phyloP scores from a whole-genome alignment of 768 basidiomycete genomes.

The Tylopilus subfusipes region DNA sequence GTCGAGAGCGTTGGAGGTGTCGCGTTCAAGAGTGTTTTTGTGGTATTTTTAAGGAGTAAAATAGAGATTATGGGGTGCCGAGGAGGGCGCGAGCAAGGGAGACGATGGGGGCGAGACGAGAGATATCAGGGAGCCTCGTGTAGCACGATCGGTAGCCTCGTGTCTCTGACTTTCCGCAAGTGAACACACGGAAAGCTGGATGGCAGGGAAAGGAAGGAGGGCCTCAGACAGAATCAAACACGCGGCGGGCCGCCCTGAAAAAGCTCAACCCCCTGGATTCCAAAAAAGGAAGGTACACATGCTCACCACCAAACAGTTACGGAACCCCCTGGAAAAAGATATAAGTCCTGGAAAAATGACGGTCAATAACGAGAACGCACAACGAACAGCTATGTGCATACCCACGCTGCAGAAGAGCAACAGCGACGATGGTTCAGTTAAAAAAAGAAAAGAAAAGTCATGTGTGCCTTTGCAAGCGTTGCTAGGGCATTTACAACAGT shows the following conservation, averaged over 20 bases:
- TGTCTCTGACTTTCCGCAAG: conserved; percentile 44
- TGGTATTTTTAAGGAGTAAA: conserved; percentile 14
- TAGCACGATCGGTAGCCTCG: conserved; percentile 43
- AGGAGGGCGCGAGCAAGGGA: conserved; percentile 20
- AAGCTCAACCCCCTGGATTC: conserved; percentile 29
- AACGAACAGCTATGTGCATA: conserved; percentile 6
- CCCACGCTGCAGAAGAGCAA: conserved; percentile 10
- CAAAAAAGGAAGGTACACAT: conserved; percentile 29
- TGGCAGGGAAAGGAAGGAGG: conserved; percentile 19
- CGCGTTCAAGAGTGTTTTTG: conserved; percentile 31
- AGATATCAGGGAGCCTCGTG: conserved; percentile 45
- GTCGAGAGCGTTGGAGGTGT: conserved; percentile 26
- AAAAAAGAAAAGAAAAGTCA: not conserved
- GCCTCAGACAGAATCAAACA: conserved; percentile 21
- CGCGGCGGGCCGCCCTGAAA: conserved; percentile 31
- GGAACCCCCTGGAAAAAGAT: not conserved
- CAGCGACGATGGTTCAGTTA: not conserved
- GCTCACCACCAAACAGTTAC: conserved; percentile 30
- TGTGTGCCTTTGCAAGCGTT: conserved; percentile 13
- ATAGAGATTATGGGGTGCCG: conserved; percentile 11
- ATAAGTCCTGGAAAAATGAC: not conserved
- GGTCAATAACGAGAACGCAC: conserved; percentile 8
- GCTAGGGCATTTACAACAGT: conserved; percentile 24
- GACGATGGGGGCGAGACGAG: conserved; percentile 19
- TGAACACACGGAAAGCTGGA: conserved; percentile 28